phyloP scores from a whole-genome alignment of 164 flowering plant genomes.

The Protea cynaroides region DNA sequence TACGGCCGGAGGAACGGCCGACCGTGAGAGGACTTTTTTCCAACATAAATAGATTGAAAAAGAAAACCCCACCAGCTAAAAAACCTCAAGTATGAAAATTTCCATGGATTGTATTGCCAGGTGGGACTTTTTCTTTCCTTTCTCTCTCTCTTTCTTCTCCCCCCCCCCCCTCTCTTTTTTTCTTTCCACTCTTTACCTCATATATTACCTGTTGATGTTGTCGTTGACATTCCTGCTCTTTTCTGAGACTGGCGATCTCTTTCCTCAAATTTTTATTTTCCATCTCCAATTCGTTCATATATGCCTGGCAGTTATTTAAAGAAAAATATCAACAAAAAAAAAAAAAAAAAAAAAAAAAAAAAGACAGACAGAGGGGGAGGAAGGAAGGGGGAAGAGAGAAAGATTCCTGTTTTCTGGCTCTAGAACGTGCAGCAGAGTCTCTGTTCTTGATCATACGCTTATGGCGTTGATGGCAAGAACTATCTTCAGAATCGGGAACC shows the following conservation, averaged over 20 bases:
- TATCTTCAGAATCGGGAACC: conserved; percentile 19
- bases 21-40: too few species aligned
- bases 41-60: too few species aligned
- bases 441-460: conserved; percentile 68
- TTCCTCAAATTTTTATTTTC: conserved; percentile 39
- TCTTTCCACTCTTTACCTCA: too few species aligned
- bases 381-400: conserved; percentile 3
- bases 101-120: too few species aligned
- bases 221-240: conserved; percentile 1
- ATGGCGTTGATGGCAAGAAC: conserved; percentile 29
- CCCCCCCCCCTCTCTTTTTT: too few species aligned
- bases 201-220: conserved; percentile 33
- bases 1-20: too few species aligned
- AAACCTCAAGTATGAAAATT: too few species aligned
- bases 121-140: background rate
- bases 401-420: conserved; percentile 65
- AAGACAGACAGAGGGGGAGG: background rate
- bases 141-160: too few species aligned
- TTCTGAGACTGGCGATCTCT: conserved; percentile 57
- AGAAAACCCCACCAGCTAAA: background rate
- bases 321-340: background rate
- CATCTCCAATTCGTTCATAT: conserved; percentile 52
- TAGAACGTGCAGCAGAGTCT: conserved; percentile 68
- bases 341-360: background rate
- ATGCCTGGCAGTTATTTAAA: conserved; percentile 37